Evolutionary conservation across 1,284 basidiomycete species (phyloP).

Genomic region (Fistulina hepatica): DNA sequence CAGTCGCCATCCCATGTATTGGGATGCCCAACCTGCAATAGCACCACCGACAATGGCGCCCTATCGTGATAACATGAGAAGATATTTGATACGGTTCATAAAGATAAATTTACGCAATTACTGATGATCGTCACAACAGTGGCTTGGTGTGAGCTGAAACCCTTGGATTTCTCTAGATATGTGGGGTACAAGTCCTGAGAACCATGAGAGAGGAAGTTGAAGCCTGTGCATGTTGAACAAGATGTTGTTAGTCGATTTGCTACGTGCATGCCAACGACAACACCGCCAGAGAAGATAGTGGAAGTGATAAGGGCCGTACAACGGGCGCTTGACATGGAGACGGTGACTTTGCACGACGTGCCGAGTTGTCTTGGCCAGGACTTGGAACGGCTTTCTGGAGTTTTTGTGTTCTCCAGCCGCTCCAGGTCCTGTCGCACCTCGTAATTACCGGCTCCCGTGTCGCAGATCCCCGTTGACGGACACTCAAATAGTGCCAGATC

Average conservation of each 20-base stretch:
- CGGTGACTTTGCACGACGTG: no score
- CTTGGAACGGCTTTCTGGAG: no score
- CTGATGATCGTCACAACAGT: slow-evolving; percentile 88
- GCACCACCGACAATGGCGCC: slow-evolving; percentile 47
- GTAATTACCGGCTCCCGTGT: no score
- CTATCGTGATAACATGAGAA: slow-evolving; percentile 15
- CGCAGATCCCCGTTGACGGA: no score
- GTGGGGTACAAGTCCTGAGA: slow-evolving; percentile 79
- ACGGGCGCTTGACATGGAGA: no score
- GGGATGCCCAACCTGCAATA: slow-evolving; percentile 69
- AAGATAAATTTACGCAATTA: slow-evolving; percentile 50
- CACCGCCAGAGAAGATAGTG: not conserved
- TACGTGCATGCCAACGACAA: slow-evolving; percentile 2
- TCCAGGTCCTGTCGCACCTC: no score
- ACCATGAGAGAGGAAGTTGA: slow-evolving; percentile 91
- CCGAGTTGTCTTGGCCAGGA: no score
- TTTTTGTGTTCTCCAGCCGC: no score
- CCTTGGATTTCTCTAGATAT: slow-evolving; percentile 57
- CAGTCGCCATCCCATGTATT: slow-evolving; percentile 81
- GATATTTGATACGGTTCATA: no score
- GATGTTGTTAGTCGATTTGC: not conserved
- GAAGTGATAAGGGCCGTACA: slow-evolving; percentile 1
- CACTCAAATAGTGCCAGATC: not conserved
- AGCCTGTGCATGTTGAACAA: slow-evolving; percentile 35
- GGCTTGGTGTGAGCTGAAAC: slow-evolving; percentile 46